Base-by-base conservation (phyloP, 116 monocot genomes). In the Posidonia oceanica region DNA sequence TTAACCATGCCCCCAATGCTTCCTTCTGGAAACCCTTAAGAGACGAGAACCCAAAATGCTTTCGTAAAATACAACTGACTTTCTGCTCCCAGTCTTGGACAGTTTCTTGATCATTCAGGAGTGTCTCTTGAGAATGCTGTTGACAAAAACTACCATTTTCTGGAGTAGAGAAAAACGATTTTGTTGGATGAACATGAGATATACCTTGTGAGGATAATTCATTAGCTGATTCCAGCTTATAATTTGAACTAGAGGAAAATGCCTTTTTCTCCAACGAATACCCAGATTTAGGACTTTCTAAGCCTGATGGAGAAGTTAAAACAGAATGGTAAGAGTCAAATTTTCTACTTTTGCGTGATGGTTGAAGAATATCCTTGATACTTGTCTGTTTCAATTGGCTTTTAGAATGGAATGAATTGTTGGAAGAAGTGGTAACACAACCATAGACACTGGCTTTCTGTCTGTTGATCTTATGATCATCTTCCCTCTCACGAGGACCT, bases 1-100 rank as follows among this genome's bases (percentile, higher is more conserved):
- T 78, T 63, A 87, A 70, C 87, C 93, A 98, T 73, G 93, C 80
- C 64, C 76, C 71, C 76, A 98, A 12, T 67, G 84, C 93, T 79
- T 98, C 83, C 76, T 79, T 98, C 75, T 98, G 98, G 63, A 93
- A 98, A 63, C 74, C 72, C 81, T 87, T 98, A 73, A 93, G 80
- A 37, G 78, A 83, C 67, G 85, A 84, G 64, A 98, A 82, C 22
- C 87, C 90, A 78, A 98, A 98, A 83, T 98, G 76, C 66, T 84
- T 87, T 67, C 63, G 71, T 68, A 98, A 66, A 71, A 87, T 64
- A 76, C 5, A 7, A 64, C 66, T 4, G 40, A 75, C 72, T 75
- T 80, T 82, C 18, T 72, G 41, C 69, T 83, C 86, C 79, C 84
- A 86, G 17, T 82, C 76, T 42, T 59, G 7, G 41, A 75, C 69